Base-by-base conservation (phyloP, 768 basidiomycete species). In the Pisolithus marmoratus region DNA sequence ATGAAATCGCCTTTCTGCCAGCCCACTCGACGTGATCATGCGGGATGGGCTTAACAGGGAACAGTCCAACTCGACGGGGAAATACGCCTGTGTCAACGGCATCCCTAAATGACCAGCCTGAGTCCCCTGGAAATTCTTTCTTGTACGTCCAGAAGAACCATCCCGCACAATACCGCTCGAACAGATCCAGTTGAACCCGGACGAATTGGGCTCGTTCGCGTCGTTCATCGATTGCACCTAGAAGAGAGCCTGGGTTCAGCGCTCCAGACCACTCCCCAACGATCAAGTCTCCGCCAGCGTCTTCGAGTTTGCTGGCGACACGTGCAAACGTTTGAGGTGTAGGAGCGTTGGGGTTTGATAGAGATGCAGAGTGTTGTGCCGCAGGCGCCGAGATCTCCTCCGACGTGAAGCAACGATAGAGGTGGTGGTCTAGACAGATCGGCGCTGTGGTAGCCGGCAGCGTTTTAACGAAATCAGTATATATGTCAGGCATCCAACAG, bases 131-230 rank as follows among this genome's bases (percentile, higher is more conserved):
- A 5, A 69, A 62, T 46, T 82, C 76, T 65, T 90, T 89, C 72
- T 83, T 90, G 62, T 82, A 85, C 36, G 87, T 90, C 90, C 90
- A 90, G 63, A 87, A 92, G 70, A 84, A 92, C 78, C 80, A 87
- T 5, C 90, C 90, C 0, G 78, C 81, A 53, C 87, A 85, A 34
- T 68, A 58, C 43, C 67, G 63, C 51, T 90, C 87, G 54, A 79
- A 91, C 37, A 87, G 58, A 19, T 73, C 76, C 45, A 90, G 67
- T 64, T 93, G 82, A 4, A 88, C 84, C 17, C 72, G 63, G 4
- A 85, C 72, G 53, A 80, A 92, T 14, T 63, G 69, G 8, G 74
- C 56, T 40, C 75, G 64, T 52, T 76, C 74, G 38, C 66, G 61
- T 41, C 72, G 70, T 54, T 77, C 70, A 54, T 77, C 61, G 8